Conservation (phyloP, 805 yeast species). For the Blastobotrys peoriensis region DNA sequence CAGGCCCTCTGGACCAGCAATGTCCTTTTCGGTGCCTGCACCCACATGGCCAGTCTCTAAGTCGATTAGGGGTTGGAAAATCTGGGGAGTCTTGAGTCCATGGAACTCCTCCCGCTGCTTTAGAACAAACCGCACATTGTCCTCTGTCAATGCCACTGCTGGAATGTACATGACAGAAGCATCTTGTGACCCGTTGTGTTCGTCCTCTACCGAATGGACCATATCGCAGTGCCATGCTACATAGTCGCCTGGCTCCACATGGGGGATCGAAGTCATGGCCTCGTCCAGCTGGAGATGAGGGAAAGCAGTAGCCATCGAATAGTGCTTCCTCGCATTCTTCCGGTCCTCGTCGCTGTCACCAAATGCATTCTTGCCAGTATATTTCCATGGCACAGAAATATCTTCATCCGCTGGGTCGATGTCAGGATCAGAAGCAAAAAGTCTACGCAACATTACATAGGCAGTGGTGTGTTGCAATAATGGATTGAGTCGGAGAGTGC, state of each 20-base stretch:
- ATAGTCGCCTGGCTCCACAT: constrained; percentile 38
- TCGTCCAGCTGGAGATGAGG: constrained; percentile 33
- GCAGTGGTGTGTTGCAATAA: constrained; percentile 34
- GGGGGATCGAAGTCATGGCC: constrained; percentile 35
- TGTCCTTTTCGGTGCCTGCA: constrained; percentile 6
- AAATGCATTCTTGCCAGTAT: constrained; percentile 34
- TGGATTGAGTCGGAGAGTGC: constrained; percentile 38
- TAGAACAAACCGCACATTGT: constrained; percentile 17
- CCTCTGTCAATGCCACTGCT: constrained; percentile 30
- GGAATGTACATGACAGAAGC: constrained; percentile 38
- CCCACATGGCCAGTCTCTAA: constrained; percentile 11
- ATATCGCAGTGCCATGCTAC: constrained; percentile 42
- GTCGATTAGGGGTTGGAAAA: constrained; percentile 14
- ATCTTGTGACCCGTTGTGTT: constrained; percentile 30
- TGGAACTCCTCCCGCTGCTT: constrained; percentile 22
- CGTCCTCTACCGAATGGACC: constrained; percentile 38
- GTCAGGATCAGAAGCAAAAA: constrained; percentile 30
- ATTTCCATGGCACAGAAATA: constrained; percentile 15
- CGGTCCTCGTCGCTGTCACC: no score
- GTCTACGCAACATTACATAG: constrained; percentile 37
- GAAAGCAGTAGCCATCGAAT: constrained; percentile 25
- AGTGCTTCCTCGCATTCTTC: constrained; percentile 31
- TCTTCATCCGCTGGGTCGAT: constrained; percentile 8
- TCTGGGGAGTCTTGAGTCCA: constrained; percentile 19
- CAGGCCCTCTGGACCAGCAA: constrained; percentile 4